Evolutionary conservation across 768 basidiomycete genomes (phyloP), one percentile per base, ranked within the genome.

Genomic region (Mycena maculata): DNA sequence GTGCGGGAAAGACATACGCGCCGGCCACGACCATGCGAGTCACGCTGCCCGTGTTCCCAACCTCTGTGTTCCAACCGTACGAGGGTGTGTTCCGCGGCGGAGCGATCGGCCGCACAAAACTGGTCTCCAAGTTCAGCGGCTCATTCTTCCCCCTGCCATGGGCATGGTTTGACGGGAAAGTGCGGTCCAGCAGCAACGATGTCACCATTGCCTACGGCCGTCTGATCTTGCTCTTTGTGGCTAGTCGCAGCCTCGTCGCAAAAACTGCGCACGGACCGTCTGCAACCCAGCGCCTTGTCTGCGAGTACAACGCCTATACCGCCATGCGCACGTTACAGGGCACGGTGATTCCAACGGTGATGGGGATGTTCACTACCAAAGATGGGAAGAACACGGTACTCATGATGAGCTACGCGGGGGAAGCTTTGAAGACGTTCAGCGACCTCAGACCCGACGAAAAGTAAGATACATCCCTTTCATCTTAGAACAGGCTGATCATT

Each of bases 71-170:
- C 25, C 45, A 50, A 38, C 55, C 47, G 4, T 47, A 38, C 45
- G 63, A 64, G 47, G 63, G 54, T 22, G 36, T 57, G 20, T 64
- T 64, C 47, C 63, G 63, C 55, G 63, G 47, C 38, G 63, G 45
- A 38, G 11, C 41, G 7, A 48, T 56, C 10, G 54, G 47, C 47
- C 52, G 63, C 63, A 64, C 54, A 23, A 50, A 56, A 16, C 54
- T 64, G 0, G 31, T 56, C 27, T 50, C 54, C 53, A 56, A 47
- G 38, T 48, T 45, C 45, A 27, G 47, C 45, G 31, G 15, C 44
- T 39, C 54, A 20, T 49, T 42, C 47, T 42, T 57, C 55, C 45
- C 44, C 38, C 55, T 64, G 45, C 63, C 63, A 27, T 57, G 63
- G 63, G 54, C 23, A 11, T 13, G 54, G 47, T 64, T 64, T 25